Percentiles rank a stretch among this genome's conserved stretches.
Evolutionary conservation across 441 rosid genomes (phyloP).

Genomic region (Bruguiera hainesii): DNA sequence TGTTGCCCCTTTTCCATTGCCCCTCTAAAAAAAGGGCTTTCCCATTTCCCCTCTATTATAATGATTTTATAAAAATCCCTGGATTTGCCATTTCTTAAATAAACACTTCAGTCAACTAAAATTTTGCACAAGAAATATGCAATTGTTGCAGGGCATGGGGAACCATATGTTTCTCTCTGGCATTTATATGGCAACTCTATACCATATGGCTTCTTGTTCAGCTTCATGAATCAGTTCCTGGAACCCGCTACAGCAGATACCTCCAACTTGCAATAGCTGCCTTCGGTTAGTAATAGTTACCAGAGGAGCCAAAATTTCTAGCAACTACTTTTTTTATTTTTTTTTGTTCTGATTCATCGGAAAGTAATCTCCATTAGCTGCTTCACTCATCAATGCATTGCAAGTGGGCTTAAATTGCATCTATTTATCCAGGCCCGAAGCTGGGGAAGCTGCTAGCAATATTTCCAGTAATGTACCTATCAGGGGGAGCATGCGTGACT

Average conservation of each 20-base stretch:
- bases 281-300: slow-evolving; percentile 37
- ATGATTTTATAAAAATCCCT: too few species aligned
- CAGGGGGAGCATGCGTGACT: slow-evolving; percentile 51
- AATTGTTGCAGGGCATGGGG: slow-evolving; percentile 47
- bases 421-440: slow-evolving; percentile 34
- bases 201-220: slow-evolving; percentile 50
- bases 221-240: slow-evolving; percentile 40
- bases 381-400: not conserved
- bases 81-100: not conserved
- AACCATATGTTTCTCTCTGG: slow-evolving; percentile 29
- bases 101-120: not conserved
- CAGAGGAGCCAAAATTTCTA: not conserved
- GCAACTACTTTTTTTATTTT: not conserved
- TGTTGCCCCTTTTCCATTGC: too few species aligned
- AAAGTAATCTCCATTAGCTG: too few species aligned
- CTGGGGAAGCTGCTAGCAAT: slow-evolving; percentile 45
- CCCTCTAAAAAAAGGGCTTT: too few species aligned
- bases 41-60: too few species aligned
- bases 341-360: not conserved
- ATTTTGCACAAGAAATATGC: not conserved
- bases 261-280: slow-evolving; percentile 47
- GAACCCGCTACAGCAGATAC: slow-evolving; percentile 43
- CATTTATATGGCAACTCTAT: slow-evolving; percentile 52
- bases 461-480: slow-evolving; percentile 61
- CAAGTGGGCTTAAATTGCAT: not conserved